Percentiles rank a stretch among this genome's conserved stretches.
These are phyloP conservation scores for Meira nashicola DNA, from an alignment of 1,284 basidiomycete species.

Conservation along the genomic window DNA sequence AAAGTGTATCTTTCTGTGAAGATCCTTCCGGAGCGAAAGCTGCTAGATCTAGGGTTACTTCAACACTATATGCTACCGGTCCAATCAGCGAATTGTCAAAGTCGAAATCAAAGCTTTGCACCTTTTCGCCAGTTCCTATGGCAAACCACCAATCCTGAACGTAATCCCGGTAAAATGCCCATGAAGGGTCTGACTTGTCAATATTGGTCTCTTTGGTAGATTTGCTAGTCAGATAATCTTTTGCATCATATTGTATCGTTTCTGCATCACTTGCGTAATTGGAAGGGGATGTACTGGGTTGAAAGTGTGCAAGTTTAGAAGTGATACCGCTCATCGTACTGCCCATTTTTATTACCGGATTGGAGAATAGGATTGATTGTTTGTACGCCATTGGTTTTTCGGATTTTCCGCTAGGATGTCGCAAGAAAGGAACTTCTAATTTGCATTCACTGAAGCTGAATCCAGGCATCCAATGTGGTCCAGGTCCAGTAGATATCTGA, in stretches of 20 bases:
- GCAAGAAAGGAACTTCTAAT: slow-evolving; percentile 16
- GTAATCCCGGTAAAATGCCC: not conserved
- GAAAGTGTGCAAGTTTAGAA: slow-evolving; percentile 1
- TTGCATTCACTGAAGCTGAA: slow-evolving; percentile 18
- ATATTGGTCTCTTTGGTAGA: not conserved
- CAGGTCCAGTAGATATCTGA: slow-evolving; percentile 15
- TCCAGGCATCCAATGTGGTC: slow-evolving; percentile 7
- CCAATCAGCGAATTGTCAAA: slow-evolving; percentile 3
- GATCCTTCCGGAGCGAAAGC: not conserved
- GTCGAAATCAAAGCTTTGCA: slow-evolving; percentile 9
- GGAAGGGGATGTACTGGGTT: slow-evolving; percentile 1
- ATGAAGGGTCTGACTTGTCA: not conserved
- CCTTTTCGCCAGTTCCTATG: not conserved
- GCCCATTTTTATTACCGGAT: slow-evolving; percentile 2
- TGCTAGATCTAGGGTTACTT: slow-evolving; percentile 5
- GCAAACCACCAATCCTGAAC: slow-evolving; percentile 12
- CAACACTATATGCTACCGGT: slow-evolving; percentile 5
- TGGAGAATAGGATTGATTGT: slow-evolving; percentile 12
- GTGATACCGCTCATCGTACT: slow-evolving; percentile 5
- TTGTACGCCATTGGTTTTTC: slow-evolving; percentile 5
- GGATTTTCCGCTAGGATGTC: slow-evolving; percentile 11
- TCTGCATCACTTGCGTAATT: not conserved
- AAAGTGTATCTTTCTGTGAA: not conserved
- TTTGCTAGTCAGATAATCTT: not conserved
- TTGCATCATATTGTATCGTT: slow-evolving; percentile 1